Evolutionary conservation across 2,329 filamentous ascomycete species (phyloP).

Genomic region (Aspergillus sp.): DNA sequence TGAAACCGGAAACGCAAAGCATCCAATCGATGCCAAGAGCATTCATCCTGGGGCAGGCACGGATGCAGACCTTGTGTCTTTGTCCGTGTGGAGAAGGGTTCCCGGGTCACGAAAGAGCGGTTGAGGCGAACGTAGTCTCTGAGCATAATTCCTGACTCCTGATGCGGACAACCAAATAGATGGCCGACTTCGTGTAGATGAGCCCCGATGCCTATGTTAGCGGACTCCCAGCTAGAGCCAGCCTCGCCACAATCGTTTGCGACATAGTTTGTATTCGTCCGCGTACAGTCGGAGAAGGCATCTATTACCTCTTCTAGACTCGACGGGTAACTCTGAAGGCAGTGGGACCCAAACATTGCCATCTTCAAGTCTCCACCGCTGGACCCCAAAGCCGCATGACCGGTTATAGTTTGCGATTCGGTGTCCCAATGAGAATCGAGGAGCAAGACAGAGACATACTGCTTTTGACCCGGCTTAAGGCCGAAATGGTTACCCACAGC

Average conservation of each 20-base stretch:
- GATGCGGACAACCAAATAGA: slow-evolving; percentile 84
- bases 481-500: slow-evolving; percentile 78
- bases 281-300: slow-evolving; percentile 86
- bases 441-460: slow-evolving; percentile 83
- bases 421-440: slow-evolving; percentile 89
- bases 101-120: slow-evolving; percentile 75
- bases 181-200: slow-evolving; percentile 91
- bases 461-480: slow-evolving; percentile 72
- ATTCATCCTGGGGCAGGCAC: slow-evolving; percentile 77
- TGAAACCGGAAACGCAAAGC: slow-evolving; percentile 85
- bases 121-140: slow-evolving; percentile 83
- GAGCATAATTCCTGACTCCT: slow-evolving; percentile 88
- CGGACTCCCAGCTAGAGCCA: slow-evolving; percentile 93
- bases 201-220: slow-evolving; percentile 88
- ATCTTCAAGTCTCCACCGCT: slow-evolving; percentile 71
- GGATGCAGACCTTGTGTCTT: slow-evolving; percentile 74
- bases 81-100: slow-evolving; percentile 84
- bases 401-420: slow-evolving; percentile 66
- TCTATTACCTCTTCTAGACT: slow-evolving; percentile 87
- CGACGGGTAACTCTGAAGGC: slow-evolving; percentile 85
- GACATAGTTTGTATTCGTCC: slow-evolving; percentile 75
- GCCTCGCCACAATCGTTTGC: slow-evolving; percentile 85
- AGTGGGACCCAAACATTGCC: slow-evolving; percentile 89
- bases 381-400: slow-evolving; percentile 82
- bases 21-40: slow-evolving; percentile 87